Evolutionary conservation across 495 filamentous ascomycete genomes (phyloP), one percentile per base, ranked within the genome.

Genomic region (Elaphomyces granulatus): DNA sequence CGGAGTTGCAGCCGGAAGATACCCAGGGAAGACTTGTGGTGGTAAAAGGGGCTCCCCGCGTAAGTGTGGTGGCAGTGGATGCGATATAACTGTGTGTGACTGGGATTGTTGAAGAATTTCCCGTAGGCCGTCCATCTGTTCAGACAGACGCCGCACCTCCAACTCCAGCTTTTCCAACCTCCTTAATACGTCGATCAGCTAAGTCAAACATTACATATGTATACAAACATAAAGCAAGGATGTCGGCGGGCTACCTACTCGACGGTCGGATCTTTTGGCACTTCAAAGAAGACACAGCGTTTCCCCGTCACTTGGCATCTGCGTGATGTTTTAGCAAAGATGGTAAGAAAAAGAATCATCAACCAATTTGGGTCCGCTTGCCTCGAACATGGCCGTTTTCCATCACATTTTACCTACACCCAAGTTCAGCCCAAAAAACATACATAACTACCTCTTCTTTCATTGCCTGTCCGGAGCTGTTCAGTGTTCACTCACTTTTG

Each of bases 321-420:
- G 21, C 2, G 35, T 21, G 15, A 14, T 19, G 12, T 34, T 14
- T 26, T 18, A 21, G 0, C 36, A 36, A 15, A 18, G 34, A 15
- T n/a, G n/a, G n/a, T n/a, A n/a, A n/a, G n/a, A n/a, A 14, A n/a
- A 32, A 10, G 3, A 17, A 35, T 10, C 6, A 17, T 6, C 6
- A 28, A 12, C 6, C 12, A 28, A 6, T 28, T 28, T 28, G 23
- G 12, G 23, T 15, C 10, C 32, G 15, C 38, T 39, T 42, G 54
- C 60, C 60, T 56, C 30, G 56, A 52, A 44, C 60, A 64, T 10
- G 60, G 60, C 17, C 52, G 44, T 34, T 58, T 53, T n/a, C 53
- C 58, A 43, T 64, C 60, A 38, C 60, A 64, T 54, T 48, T 53
- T 12, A 64, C 54, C 60, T 64, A 31, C 8, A 26, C 36, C 0